These are phyloP conservation scores for Neofusicoccum umdonicola DNA, from an alignment of 2,329 filamentous ascomycete genomes.

Conservation along the genomic window DNA sequence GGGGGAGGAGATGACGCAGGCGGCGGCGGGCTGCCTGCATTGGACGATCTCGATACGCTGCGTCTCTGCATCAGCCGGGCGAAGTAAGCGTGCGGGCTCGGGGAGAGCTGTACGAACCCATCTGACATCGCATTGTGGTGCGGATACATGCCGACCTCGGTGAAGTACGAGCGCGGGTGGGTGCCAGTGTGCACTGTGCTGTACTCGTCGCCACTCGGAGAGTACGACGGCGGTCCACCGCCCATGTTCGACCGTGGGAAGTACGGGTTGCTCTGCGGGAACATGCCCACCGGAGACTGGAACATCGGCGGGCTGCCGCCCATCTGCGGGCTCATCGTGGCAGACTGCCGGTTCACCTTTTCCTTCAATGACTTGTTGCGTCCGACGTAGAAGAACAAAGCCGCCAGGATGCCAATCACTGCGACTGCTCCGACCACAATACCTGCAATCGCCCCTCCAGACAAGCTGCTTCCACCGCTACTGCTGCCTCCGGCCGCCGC, in stretches of 20 bases:
- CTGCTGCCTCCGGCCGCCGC: not conserved
- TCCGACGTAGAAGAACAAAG: conserved; percentile 65
- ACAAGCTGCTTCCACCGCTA: conserved; percentile 25
- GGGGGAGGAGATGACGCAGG: conserved; percentile 6
- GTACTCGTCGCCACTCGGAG: conserved; percentile 3
- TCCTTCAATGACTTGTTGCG: conserved; percentile 25
- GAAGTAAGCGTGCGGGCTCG: conserved; percentile 3
- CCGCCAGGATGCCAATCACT: conserved; percentile 59
- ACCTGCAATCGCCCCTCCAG: conserved; percentile 42
- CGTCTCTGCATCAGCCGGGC: conserved; percentile 11
- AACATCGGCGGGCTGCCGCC: conserved; percentile 8
- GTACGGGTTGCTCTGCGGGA: not conserved
- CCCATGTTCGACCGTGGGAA: not conserved
- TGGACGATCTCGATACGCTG: conserved; percentile 9
- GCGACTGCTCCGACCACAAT: conserved; percentile 64
- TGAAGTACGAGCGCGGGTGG: conserved; percentile 6
- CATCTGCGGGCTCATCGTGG: not conserved
- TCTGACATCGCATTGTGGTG: conserved; percentile 5
- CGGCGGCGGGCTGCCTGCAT: conserved; percentile 9
- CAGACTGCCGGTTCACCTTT: not conserved
- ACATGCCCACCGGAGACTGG: conserved; percentile 10
- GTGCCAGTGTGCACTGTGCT: not conserved
- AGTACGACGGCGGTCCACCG: conserved; percentile 8
- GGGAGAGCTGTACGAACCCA: conserved; percentile 3
- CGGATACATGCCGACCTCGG: conserved; percentile 15